Evolutionary conservation across 2,329 filamentous ascomycete species (phyloP).

Genomic region (Colletotrichum navitas): DNA sequence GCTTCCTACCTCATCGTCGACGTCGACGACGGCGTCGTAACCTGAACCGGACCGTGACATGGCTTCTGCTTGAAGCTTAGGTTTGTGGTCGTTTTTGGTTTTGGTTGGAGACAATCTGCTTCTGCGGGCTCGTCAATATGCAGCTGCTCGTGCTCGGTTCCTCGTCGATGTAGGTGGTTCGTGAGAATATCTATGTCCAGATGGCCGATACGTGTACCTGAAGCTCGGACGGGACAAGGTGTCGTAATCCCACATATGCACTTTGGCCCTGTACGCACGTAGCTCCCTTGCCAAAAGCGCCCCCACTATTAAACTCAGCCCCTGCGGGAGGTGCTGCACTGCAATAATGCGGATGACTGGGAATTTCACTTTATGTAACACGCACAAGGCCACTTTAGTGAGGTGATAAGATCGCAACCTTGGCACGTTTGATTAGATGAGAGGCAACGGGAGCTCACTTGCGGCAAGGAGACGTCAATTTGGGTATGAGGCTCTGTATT

Average conservation of each 20-base stretch:
- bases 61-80: conserved; percentile 45
- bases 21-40: conserved; percentile 98
- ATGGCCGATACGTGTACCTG: conserved; percentile 13
- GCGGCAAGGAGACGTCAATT: background rate
- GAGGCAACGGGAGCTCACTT: background rate
- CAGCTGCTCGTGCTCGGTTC: background rate
- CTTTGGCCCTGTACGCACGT: conserved; percentile 22
- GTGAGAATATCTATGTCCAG: conserved; percentile 1
- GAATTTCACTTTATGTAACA: conserved; percentile 10
- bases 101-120: background rate
- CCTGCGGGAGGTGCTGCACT: background rate
- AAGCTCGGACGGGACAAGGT: conserved; percentile 48
- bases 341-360: conserved; percentile 18
- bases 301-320: conserved; percentile 7
- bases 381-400: background rate
- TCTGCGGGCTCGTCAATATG: background rate
- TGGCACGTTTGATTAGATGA: background rate
- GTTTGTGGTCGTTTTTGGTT: background rate
- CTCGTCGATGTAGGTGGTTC: conserved; percentile 3
- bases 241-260: conserved; percentile 47
- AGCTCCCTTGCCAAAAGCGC: background rate
- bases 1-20: conserved; percentile 88
- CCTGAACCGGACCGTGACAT: conserved; percentile 80
- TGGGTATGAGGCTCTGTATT: conserved; percentile 42
- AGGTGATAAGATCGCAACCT: background rate